These are phyloP conservation scores for Papiliotrema flavescens DNA, from an alignment of 1,284 basidiomycete species.

Conservation along the genomic window DNA sequence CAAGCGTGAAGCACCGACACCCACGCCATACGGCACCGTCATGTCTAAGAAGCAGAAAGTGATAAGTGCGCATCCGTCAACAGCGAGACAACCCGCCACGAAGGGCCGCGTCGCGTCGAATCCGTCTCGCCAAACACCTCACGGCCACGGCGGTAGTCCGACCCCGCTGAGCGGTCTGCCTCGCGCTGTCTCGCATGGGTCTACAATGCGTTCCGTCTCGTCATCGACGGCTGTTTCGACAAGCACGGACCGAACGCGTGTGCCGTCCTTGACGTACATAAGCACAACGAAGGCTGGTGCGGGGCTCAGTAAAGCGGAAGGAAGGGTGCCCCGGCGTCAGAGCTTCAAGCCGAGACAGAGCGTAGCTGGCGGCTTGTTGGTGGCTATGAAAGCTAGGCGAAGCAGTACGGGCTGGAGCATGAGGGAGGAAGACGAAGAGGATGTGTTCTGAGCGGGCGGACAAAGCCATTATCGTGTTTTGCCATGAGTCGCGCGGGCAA, in stretches of 20 bases:
- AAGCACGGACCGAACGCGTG: neutral
- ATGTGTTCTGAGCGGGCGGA: conserved; percentile 6
- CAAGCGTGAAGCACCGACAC: conserved; percentile 40
- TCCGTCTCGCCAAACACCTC: neutral
- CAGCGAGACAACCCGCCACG: neutral
- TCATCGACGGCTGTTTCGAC: conserved; percentile 2
- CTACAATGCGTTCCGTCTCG: neutral
- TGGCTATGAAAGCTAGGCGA: neutral
- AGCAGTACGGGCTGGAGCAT: conserved; percentile 5
- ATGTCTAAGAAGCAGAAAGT: conserved; percentile 11
- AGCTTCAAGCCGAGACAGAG: conserved; percentile 9
- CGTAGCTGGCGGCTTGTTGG: neutral
- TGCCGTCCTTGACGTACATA: conserved; percentile 2
- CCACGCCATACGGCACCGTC: conserved; percentile 25
- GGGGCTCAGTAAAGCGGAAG: conserved; percentile 1
- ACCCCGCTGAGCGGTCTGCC: conserved; percentile 1
- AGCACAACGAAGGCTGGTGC: neutral
- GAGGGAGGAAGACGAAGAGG: conserved; percentile 4
- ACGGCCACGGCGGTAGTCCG: neutral
- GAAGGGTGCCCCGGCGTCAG: conserved; percentile 3
- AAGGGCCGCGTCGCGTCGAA: neutral
- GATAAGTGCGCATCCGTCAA: neutral
- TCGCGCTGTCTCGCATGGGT: neutral
- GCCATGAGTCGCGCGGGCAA: too few species aligned
- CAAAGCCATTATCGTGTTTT: too few species aligned